These are phyloP conservation scores for Trametes coccinea DNA, from an alignment of 768 basidiomycete species.

Conservation along the genomic window DNA sequence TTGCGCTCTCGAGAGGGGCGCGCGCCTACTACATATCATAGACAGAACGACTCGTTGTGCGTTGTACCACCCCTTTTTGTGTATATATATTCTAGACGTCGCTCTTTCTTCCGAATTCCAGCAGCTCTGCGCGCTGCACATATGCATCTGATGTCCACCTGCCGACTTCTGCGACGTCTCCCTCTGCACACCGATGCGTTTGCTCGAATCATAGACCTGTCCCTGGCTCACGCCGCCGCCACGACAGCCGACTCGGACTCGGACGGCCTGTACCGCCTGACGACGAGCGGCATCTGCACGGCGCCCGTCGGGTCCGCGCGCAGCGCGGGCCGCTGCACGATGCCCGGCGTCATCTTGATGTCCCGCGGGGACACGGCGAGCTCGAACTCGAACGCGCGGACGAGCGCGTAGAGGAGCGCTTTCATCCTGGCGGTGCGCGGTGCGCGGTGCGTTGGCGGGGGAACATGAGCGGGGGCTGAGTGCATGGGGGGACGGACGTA, in stretches of 20 bases:
- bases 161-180: no score
- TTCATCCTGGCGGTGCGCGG: constrained; percentile 30
- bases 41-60: background rate
- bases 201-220: no score
- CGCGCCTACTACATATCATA: background rate
- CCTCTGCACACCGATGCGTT: no score
- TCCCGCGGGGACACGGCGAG: constrained; percentile 29
- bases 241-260: no score
- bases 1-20: no score
- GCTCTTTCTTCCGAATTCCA: no score
- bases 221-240: no score
- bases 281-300: constrained; percentile 28
- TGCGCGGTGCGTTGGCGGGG: no score
- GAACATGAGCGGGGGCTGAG: background rate
- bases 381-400: constrained; percentile 35
- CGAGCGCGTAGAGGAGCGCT: constrained; percentile 34
- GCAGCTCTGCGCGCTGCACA: background rate
- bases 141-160: no score
- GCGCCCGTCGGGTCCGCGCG: constrained; percentile 19
- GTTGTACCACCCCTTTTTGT: background rate
- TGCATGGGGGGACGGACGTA: constrained; percentile 31
- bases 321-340: constrained; percentile 30
- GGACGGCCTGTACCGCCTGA: constrained; percentile 17
- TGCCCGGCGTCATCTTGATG: constrained; percentile 21
- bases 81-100: background rate